phyloP scores from a whole-genome alignment of 2,329 filamentous ascomycete genomes.

The Coniosporium tulheliwenetii region DNA sequence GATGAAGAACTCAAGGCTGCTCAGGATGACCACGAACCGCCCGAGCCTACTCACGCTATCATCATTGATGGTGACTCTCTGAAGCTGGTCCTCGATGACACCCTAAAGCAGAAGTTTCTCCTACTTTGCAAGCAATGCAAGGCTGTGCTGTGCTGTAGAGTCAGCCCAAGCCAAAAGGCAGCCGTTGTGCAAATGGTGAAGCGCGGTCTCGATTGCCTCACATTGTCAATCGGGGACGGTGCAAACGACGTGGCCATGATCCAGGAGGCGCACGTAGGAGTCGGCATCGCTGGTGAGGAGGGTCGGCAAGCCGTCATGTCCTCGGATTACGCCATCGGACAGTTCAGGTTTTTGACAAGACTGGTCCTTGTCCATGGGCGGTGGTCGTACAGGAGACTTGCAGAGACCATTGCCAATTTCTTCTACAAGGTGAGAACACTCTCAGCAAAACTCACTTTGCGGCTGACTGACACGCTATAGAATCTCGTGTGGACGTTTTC shows the following conservation, averaged over 20 bases:
- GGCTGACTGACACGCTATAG: constrained; percentile 19
- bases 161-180: constrained; percentile 92
- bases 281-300: constrained; percentile 87
- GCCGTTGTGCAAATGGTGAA: constrained; percentile 96
- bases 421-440: constrained; percentile 68
- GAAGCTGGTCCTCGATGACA: constrained; percentile 70
- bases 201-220: constrained; percentile 88
- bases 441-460: background rate
- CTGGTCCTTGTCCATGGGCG: constrained; percentile 80
- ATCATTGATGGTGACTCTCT: constrained; percentile 92
- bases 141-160: constrained; percentile 91
- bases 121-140: constrained; percentile 94
- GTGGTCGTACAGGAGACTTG: constrained; percentile 90
- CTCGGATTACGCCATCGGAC: constrained; percentile 86
- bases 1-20: constrained; percentile 73
- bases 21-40: constrained; percentile 70
- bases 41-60: constrained; percentile 74
- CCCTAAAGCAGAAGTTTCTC: constrained; percentile 79
- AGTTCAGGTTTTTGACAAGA: constrained; percentile 77
- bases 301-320: constrained; percentile 91
- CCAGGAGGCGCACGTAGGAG: constrained; percentile 90
- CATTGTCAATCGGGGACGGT: constrained; percentile 80
- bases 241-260: constrained; percentile 98
- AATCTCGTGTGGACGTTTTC: constrained; percentile 96
- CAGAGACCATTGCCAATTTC: constrained; percentile 93